Percentiles rank a stretch among this genome's conserved stretches.
These are phyloP conservation scores for Cladobotryum mycophilum DNA, from an alignment of 2,329 filamentous ascomycete species.

Conservation along the genomic window DNA sequence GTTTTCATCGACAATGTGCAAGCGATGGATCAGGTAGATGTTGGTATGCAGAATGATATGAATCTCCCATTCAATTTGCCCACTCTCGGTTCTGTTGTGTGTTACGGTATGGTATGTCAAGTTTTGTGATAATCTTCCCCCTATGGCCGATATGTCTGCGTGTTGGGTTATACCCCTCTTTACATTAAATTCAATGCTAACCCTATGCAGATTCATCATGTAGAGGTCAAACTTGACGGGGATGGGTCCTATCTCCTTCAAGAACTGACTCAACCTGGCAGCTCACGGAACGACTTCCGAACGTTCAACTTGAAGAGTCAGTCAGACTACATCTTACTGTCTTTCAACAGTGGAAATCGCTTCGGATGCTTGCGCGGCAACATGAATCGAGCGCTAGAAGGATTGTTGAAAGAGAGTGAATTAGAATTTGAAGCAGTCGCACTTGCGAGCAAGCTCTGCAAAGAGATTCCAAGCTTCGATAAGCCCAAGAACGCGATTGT, in stretches of 20 bases:
- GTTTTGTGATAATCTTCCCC: too few relatives aligned
- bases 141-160: too few relatives aligned
- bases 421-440: constrained; percentile 11
- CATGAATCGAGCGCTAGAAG: not conserved
- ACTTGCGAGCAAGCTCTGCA: constrained; percentile 11
- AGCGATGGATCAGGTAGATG: too few relatives aligned
- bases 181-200: too few relatives aligned
- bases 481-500: constrained; percentile 24
- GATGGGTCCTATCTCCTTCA: not conserved
- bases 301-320: not conserved
- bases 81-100: too few relatives aligned
- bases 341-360: not conserved
- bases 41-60: too few relatives aligned
- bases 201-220: not conserved
- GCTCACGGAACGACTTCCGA: not conserved
- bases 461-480: constrained; percentile 19
- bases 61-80: too few relatives aligned
- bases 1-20: too few relatives aligned
- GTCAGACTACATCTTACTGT: not conserved
- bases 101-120: too few relatives aligned
- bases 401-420: not conserved
- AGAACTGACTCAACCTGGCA: not conserved
- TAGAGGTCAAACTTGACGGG: constrained; percentile 6
- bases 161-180: too few relatives aligned
- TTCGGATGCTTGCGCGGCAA: constrained; percentile 1